A percentile compares a stretch with the other conserved stretches of the same genome.
phyloP scores from a whole-genome alignment of 345 rosid species.

The Capsella bursapastoris region DNA sequence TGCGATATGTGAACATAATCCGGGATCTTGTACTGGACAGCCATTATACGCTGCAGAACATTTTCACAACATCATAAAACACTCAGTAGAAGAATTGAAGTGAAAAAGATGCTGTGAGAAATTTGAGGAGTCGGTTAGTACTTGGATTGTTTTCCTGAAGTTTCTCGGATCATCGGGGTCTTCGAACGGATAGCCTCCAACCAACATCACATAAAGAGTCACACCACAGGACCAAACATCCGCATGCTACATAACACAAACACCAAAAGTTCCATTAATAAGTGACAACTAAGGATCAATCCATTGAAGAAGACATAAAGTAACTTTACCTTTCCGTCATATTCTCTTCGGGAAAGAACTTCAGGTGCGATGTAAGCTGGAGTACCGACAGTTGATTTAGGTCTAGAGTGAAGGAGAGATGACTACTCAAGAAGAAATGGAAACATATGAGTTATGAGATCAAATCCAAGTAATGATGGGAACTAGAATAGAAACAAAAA shows the following conservation, averaged over 20 bases:
- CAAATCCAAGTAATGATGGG: slow-evolving; percentile 16
- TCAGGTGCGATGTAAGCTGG: slow-evolving; percentile 96
- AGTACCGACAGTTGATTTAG: slow-evolving; percentile 94
- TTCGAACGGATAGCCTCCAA: slow-evolving; percentile 95
- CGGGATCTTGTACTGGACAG: slow-evolving; percentile 86
- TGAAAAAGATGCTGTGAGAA: neutral
- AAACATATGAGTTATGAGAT: slow-evolving; percentile 18
- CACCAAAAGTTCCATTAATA: slow-evolving; percentile 25
- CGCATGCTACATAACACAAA: slow-evolving; percentile 59
- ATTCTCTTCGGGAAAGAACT: slow-evolving; percentile 84
- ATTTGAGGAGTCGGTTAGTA: slow-evolving; percentile 23
- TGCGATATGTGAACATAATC: slow-evolving; percentile 85
- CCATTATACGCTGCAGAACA: slow-evolving; percentile 76
- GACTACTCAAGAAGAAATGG: slow-evolving; percentile 53
- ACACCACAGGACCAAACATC: slow-evolving; percentile 99
- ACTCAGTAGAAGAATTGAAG: neutral
- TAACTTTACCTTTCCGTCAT: slow-evolving; percentile 73
- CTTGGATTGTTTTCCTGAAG: slow-evolving; percentile 94
- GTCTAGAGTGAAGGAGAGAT: slow-evolving; percentile 85
- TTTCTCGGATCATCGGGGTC: slow-evolving; percentile 87
- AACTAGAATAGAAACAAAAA: neutral
- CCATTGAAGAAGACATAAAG: slow-evolving; percentile 19
- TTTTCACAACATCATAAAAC: neutral
- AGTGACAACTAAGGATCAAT: slow-evolving; percentile 9
- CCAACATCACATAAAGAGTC: slow-evolving; percentile 91